Percentiles rank a stretch among this genome's conserved stretches.
These are phyloP conservation scores for Zygotorulaspora danielsina DNA, from an alignment of 805 yeast species.

Conservation along the genomic window DNA sequence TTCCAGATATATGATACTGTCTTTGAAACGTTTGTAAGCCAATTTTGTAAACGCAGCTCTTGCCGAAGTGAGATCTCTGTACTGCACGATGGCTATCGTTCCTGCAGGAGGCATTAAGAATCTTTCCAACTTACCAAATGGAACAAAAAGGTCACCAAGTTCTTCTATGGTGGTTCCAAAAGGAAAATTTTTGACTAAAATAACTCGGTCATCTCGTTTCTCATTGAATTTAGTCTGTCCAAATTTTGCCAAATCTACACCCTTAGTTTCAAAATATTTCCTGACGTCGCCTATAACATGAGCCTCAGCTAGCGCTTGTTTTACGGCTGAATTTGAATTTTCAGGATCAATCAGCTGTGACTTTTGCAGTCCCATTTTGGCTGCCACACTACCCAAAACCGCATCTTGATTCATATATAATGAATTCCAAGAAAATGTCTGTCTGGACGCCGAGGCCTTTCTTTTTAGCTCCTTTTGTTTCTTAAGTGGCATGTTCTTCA, in stretches of 20 bases:
- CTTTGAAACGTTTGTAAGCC: conserved; percentile 83
- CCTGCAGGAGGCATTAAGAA: conserved; percentile 94
- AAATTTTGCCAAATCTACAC: conserved; percentile 78
- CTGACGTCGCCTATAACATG: conserved; percentile 91
- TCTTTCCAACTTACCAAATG: conserved; percentile 74
- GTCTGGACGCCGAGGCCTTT: conserved; percentile 77
- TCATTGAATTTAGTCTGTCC: conserved; percentile 38
- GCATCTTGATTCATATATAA: conserved; percentile 88
- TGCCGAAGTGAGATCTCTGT: conserved; percentile 74
- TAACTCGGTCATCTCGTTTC: conserved; percentile 74
- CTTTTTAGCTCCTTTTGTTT: conserved; percentile 82
- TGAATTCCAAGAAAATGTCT: conserved; percentile 93
- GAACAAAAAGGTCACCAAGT: conserved; percentile 72
- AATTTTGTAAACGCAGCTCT: conserved; percentile 85
- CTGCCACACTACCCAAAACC: conserved; percentile 83
- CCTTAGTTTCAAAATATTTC: conserved; percentile 76
- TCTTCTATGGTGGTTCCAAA: conserved; percentile 80
- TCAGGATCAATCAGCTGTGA: conserved; percentile 84
- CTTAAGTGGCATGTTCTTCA: conserved; percentile 86
- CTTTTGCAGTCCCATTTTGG: conserved; percentile 75
- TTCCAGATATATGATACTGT: conserved; percentile 81
- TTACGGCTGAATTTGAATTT: conserved; percentile 82
- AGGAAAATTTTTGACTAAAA: conserved; percentile 87
- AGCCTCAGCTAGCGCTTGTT: conserved; percentile 96
- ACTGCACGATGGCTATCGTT: conserved; percentile 90